Conservation (phyloP, 1,284 basidiomycete genomes). For the Xerocomus subilludens region DNA sequence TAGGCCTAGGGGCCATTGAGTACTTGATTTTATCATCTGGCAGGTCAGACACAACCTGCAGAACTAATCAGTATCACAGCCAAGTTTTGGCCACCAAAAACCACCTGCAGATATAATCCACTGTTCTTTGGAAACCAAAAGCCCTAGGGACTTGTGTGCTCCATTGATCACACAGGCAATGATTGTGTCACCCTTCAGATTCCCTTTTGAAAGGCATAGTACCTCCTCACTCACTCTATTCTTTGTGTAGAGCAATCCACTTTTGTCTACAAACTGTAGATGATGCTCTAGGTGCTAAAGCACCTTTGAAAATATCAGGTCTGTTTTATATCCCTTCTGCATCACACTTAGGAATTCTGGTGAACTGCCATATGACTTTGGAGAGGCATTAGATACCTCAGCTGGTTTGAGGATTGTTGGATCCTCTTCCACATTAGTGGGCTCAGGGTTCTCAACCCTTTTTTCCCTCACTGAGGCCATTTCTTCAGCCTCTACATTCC, state of each 20-base stretch:
- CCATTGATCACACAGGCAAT: background rate
- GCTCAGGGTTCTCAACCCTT: background rate
- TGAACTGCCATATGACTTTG: background rate
- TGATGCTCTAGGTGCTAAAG: background rate
- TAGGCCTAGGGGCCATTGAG: background rate
- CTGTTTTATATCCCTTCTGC: too few relatives aligned
- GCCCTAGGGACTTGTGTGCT: constrained; percentile 44
- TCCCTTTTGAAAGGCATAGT: background rate
- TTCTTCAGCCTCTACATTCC: too few relatives aligned
- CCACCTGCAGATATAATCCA: constrained; percentile 13
- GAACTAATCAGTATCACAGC: constrained; percentile 40
- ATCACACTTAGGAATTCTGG: background rate
- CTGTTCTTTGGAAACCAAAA: constrained; percentile 9
- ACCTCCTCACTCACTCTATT: background rate
- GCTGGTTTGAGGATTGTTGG: background rate
- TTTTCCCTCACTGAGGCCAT: too few relatives aligned
- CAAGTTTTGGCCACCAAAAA: constrained; percentile 12
- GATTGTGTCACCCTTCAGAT: background rate
- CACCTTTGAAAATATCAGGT: background rate
- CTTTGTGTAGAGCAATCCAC: background rate
- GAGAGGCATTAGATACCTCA: background rate
- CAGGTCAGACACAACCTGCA: background rate
- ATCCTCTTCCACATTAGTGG: background rate
- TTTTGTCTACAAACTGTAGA: background rate
- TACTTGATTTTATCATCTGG: background rate